A percentile compares a stretch with the other conserved stretches of the same genome.
These are phyloP conservation scores for Tylopilus vinaceipallidus DNA, from an alignment of 768 basidiomycete species.

Conservation along the genomic window DNA sequence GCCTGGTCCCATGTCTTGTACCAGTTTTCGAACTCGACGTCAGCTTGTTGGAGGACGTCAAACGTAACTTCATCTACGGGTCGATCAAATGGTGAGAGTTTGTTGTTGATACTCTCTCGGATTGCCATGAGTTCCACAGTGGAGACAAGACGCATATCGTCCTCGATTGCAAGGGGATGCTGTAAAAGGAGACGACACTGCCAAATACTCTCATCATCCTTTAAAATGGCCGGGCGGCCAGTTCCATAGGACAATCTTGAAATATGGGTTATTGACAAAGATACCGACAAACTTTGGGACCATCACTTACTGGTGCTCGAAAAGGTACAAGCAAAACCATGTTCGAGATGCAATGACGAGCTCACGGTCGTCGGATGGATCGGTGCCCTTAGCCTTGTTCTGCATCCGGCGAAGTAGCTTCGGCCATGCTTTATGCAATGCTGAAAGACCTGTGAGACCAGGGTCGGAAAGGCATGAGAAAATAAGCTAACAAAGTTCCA, in stretches of 20 bases:
- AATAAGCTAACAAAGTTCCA: conserved; percentile 74
- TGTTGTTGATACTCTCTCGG: conserved; percentile 82
- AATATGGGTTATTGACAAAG: neutral
- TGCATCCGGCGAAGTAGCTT: conserved; percentile 77
- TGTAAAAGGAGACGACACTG: conserved; percentile 76
- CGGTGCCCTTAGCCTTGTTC: conserved; percentile 46
- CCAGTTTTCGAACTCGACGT: conserved; percentile 79
- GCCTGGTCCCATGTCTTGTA: conserved; percentile 75
- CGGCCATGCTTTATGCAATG: conserved; percentile 92
- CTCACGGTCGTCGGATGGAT: conserved; percentile 64
- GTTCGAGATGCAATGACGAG: conserved; percentile 81
- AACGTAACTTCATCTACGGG: conserved; percentile 76
- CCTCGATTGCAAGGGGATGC: conserved; percentile 87
- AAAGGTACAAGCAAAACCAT: conserved; percentile 93
- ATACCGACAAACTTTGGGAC: neutral
- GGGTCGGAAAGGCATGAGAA: neutral
- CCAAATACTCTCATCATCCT: conserved; percentile 88
- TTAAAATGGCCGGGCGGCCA: conserved; percentile 87
- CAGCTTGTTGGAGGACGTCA: conserved; percentile 66
- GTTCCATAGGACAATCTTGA: conserved; percentile 94
- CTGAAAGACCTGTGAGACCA: conserved; percentile 36
- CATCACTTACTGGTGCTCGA: conserved; percentile 91
- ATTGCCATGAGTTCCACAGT: conserved; percentile 92
- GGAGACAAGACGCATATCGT: conserved; percentile 93
- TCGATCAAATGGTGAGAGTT: conserved; percentile 74